Evolutionary conservation across 1,139 yeast genomes (phyloP).

Genomic region (Pichia inconspicua): DNA sequence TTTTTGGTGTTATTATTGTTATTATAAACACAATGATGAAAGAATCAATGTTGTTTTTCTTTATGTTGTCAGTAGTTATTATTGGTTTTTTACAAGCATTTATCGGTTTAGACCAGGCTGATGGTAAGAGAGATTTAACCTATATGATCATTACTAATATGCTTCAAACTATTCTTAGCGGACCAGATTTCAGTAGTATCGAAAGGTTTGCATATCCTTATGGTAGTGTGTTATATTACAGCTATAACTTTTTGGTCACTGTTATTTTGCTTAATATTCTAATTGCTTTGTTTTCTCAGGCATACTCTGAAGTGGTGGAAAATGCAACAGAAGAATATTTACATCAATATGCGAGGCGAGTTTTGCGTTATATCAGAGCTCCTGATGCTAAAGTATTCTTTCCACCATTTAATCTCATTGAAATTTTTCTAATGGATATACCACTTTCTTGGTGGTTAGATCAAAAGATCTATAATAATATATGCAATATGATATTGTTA

Average conservation of each 20-base stretch:
- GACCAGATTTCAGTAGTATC: constrained; percentile 64
- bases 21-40: constrained; percentile 81
- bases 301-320: constrained; percentile 72
- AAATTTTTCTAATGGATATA: constrained; percentile 38
- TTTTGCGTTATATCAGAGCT: constrained; percentile 75
- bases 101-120: constrained; percentile 79
- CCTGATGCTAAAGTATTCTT: constrained; percentile 83
- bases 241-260: constrained; percentile 66
- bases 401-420: constrained; percentile 77
- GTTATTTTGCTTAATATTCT: constrained; percentile 72
- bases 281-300: constrained; percentile 78
- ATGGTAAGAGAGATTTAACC: constrained; percentile 75
- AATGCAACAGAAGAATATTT: constrained; percentile 80
- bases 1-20: constrained; percentile 85
- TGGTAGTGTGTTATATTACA: constrained; percentile 68
- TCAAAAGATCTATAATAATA: constrained; percentile 10
- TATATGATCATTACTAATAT: constrained; percentile 54
- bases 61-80: constrained; percentile 59
- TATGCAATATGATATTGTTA: constrained; percentile 43
- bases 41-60: constrained; percentile 74
- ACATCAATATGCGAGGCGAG: constrained; percentile 79
- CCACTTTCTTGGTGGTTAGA: constrained; percentile 36
- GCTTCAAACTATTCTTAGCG: constrained; percentile 45
- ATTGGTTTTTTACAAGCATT: constrained; percentile 83
- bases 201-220: constrained; percentile 75